phyloP scores from a whole-genome alignment of 768 basidiomycete species.

The Boletus subparvulus region DNA sequence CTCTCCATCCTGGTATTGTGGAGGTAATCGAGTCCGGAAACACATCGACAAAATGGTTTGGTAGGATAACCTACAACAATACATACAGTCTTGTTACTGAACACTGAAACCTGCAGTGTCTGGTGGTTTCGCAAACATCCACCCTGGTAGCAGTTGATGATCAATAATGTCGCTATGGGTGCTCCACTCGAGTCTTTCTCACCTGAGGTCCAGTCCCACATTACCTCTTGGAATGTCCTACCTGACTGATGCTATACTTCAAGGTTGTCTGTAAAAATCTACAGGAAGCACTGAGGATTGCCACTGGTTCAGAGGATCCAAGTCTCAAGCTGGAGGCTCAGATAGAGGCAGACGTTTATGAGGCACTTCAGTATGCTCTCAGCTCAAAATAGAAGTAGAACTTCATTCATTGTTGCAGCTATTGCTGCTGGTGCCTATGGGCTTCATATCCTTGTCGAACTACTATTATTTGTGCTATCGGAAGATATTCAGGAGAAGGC shows the following conservation, averaged over 20 bases:
- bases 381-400: not conserved
- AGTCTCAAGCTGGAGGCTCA: too few relatives aligned
- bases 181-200: conserved; percentile 91
- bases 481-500: too few relatives aligned
- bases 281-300: conserved; percentile 82
- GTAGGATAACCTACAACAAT: conserved; percentile 29
- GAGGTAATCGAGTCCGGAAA: conserved; percentile 86
- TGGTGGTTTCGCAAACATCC: conserved; percentile 95
- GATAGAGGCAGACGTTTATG: too few relatives aligned
- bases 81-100: not conserved
- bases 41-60: conserved; percentile 93
- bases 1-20: conserved; percentile 89
- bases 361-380: too few relatives aligned
- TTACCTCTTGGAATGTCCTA: not conserved
- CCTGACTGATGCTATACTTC: conserved; percentile 7
- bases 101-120: conserved; percentile 59
- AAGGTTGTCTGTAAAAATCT: conserved; percentile 90
- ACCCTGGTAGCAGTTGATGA: conserved; percentile 94
- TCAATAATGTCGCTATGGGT: conserved; percentile 90
- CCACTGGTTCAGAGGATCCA: conserved; percentile 72
- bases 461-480: too few relatives aligned
- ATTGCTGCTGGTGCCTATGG: too few relatives aligned
- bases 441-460: too few relatives aligned
- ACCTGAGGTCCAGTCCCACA: conserved; percentile 59
- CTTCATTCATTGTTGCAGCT: too few relatives aligned